Evolutionary conservation across 768 basidiomycete genomes (phyloP), one percentile per base, ranked within the genome.

Genomic region (Mycena pura): DNA sequence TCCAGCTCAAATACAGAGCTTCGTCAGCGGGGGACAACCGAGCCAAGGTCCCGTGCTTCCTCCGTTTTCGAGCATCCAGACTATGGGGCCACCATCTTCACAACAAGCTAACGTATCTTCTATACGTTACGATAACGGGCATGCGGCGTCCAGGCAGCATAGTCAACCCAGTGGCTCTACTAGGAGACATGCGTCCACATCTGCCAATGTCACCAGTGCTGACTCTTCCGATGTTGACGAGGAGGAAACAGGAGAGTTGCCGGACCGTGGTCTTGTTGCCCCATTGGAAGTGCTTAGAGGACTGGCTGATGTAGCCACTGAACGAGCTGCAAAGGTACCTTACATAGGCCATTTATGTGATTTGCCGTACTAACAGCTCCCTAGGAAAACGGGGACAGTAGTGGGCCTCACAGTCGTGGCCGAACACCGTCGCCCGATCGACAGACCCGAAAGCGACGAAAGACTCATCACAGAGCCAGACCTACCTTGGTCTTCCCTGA

Each of bases 201-300:
- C 86, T 14, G 91, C 91, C 2, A 86, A 85, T 66, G 84, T 87
- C 60, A 86, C 88, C 9, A 93, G 90, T 63, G 87, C 90, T 11
- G 87, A 93, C 73, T 92, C 92, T 1, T 91, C 92, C 34, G 93
- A 93, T 69, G 73, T 86, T n/a, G 93, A 94, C 48, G 92, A 92
- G 46, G 91, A 93, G 43, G 91, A 91, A 40, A 84, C 84, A 57
- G 89, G 90, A 17, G 93, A 90, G 71, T 75, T 95, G 14, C 93
- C 93, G 1, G 89, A 90, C 34, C 85, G 84, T 38, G 92, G 93
- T 46, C 83, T 95, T 45, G 87, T 93, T 53, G 93, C 92, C 9
- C 93, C 93, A 48, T 91, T 91, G 88, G 91, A 93, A 76, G 92
- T 93, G 39, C 79, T 93, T 50, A 81, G 91, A 64, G 89, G 90